Percentiles rank a stretch among this genome's conserved stretches.
Evolutionary conservation across 108 stramenopile species (phyloP).

Genomic region (Skeletonema menzelii): DNA sequence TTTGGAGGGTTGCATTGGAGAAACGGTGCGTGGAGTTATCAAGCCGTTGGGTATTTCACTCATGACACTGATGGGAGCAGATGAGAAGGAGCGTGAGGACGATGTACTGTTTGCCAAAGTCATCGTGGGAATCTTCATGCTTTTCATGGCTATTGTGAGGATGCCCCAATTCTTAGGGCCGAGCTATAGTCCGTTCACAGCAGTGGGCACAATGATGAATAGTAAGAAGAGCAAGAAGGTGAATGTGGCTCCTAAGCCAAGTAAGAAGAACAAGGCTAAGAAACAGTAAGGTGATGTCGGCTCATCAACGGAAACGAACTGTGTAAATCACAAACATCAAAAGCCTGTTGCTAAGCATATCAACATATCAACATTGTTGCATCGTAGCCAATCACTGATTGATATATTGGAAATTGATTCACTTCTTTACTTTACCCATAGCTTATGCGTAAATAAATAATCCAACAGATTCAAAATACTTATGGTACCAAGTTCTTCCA

Average conservation of each 20-base stretch:
- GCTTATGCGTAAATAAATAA: too few relatives aligned
- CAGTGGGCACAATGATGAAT: slow-evolving; percentile 10
- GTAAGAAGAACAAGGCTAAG: slow-evolving; percentile 37
- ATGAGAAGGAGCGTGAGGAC: slow-evolving; percentile 43
- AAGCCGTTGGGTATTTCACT: slow-evolving; percentile 28
- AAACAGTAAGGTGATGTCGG: background rate
- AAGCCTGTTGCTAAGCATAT: too few relatives aligned
- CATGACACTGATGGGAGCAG: slow-evolving; percentile 39
- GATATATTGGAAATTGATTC: too few relatives aligned
- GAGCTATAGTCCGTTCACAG: slow-evolving; percentile 59
- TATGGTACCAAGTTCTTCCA: too few relatives aligned
- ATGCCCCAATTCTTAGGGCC: slow-evolving; percentile 73
- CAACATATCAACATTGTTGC: too few relatives aligned
- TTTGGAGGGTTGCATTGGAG: slow-evolving; percentile 57
- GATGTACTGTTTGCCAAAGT: slow-evolving; percentile 58
- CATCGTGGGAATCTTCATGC: slow-evolving; percentile 66
- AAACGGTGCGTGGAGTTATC: slow-evolving; percentile 38
- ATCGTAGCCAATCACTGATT: too few relatives aligned
- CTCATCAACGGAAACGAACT: background rate
- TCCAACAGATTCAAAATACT: too few relatives aligned
- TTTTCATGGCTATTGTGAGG: slow-evolving; percentile 61
- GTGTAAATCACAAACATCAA: too few relatives aligned
- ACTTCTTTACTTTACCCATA: too few relatives aligned
- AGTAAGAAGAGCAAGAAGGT: slow-evolving; percentile 15
- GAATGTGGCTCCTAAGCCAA: slow-evolving; percentile 4